A percentile compares a stretch with the other conserved stretches of the same genome.
Conservation (phyloP, 2,329 filamentous ascomycete species). For the Gaeumannomyces sp. region DNA sequence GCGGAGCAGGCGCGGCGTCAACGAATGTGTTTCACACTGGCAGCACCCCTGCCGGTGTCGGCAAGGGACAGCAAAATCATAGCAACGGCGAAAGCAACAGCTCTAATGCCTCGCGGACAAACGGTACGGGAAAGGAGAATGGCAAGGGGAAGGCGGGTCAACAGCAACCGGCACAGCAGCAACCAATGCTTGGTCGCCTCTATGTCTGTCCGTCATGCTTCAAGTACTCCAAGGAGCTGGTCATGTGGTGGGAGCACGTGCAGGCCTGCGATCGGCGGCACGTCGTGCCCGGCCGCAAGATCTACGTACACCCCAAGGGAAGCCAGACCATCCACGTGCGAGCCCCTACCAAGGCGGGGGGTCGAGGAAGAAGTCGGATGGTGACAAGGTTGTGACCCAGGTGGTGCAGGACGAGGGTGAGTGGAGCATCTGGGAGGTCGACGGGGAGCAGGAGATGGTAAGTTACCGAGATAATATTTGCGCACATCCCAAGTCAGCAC, state of each 20-base stretch:
- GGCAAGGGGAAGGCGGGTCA: constrained; percentile 24
- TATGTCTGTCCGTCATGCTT: constrained; percentile 93
- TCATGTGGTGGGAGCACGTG: constrained; percentile 53
- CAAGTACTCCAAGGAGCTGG: constrained; percentile 69
- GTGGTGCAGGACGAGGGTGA: constrained; percentile 56
- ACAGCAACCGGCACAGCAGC: constrained; percentile 20
- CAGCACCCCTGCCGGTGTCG: background rate
- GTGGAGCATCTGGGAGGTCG: constrained; percentile 87
- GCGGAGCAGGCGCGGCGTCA: constrained; percentile 14
- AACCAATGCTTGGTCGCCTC: constrained; percentile 56
- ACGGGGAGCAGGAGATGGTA: constrained; percentile 76
- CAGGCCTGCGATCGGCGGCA: constrained; percentile 47
- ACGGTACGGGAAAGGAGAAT: constrained; percentile 22
- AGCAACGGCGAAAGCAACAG: constrained; percentile 26
- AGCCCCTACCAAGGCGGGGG: constrained; percentile 26
- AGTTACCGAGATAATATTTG: constrained; percentile 23
- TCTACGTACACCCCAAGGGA: constrained; percentile 61
- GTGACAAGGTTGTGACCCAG: constrained; percentile 34
- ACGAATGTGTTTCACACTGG: constrained; percentile 1
- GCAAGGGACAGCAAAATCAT: background rate
- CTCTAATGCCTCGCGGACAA: constrained; percentile 12
- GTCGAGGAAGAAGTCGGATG: constrained; percentile 29
- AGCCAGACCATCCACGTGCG: constrained; percentile 32
- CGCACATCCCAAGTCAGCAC: background rate
- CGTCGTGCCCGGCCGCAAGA: constrained; percentile 58